Percentiles rank a stretch among this genome's conserved stretches.
Conservation (phyloP, 805 yeast species). For the Kluyveromyces nonfermentans region DNA sequence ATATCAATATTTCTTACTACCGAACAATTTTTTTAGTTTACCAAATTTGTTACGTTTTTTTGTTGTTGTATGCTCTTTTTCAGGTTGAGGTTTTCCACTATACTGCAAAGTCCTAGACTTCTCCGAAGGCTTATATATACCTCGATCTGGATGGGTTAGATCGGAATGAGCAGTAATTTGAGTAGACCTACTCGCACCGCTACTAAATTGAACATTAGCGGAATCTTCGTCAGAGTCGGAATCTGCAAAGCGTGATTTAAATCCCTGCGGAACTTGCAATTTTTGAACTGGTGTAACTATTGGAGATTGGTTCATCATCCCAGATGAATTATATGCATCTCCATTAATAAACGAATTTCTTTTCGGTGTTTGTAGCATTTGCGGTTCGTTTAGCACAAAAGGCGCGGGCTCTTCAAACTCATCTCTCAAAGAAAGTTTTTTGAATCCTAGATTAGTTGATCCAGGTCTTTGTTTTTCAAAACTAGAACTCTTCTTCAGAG, state of each 20-base stretch:
- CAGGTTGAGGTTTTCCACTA: neutral
- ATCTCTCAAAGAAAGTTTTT: conserved; percentile 30
- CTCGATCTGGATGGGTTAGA: conserved; percentile 5
- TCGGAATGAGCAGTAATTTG: conserved; percentile 6
- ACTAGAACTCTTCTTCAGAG: conserved; percentile 41
- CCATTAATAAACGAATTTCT: neutral
- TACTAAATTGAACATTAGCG: conserved; percentile 10
- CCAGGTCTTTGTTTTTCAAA: conserved; percentile 40
- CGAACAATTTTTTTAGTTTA: conserved; percentile 34
- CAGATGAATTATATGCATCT: neutral
- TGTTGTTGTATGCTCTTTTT: conserved; percentile 12
- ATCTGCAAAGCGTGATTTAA: conserved; percentile 51
- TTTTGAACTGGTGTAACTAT: neutral
- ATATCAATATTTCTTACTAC: conserved; percentile 23
- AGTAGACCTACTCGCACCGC: conserved; percentile 9
- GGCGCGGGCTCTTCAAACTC: conserved; percentile 10
- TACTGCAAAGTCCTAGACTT: neutral
- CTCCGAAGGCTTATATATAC: conserved; percentile 1
- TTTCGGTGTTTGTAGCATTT: neutral
- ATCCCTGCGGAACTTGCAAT: conserved; percentile 11
- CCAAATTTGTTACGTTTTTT: conserved; percentile 29
- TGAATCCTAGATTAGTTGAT: conserved; percentile 30
- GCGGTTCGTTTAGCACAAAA: conserved; percentile 2
- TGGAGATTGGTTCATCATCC: neutral
- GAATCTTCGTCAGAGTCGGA: conserved; percentile 51